A percentile compares a stretch with the other conserved stretches of the same genome.
Conservation (phyloP, 1,284 basidiomycete species). For the Boletus semigastroideus region DNA sequence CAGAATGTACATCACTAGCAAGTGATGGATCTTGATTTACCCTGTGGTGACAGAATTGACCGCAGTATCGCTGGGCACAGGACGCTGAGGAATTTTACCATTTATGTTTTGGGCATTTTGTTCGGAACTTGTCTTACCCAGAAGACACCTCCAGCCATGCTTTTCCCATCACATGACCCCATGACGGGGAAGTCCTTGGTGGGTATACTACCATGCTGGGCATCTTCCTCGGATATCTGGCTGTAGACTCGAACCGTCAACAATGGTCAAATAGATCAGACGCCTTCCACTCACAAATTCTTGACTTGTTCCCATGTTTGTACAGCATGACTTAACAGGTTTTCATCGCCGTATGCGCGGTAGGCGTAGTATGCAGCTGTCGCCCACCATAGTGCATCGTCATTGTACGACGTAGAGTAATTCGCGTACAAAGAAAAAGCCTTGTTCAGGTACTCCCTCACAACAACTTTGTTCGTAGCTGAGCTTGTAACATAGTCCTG, state of each 20-base stretch:
- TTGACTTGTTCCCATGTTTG: slow-evolving; percentile 50
- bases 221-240: slow-evolving; percentile 39
- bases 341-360: slow-evolving; percentile 44
- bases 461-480: not conserved
- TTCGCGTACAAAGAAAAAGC: slow-evolving; percentile 5
- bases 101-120: not conserved
- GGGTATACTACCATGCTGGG: slow-evolving; percentile 36
- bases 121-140: not conserved
- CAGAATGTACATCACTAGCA: not conserved
- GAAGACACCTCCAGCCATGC: not conserved
- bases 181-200: slow-evolving; percentile 41
- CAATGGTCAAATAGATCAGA: not conserved
- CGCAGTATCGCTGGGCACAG: slow-evolving; percentile 37
- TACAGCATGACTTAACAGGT: slow-evolving; percentile 42
- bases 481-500: slow-evolving; percentile 4
- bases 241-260: not conserved
- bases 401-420: slow-evolving; percentile 14
- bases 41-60: slow-evolving; percentile 52
- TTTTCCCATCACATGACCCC: slow-evolving; percentile 43
- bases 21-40: slow-evolving; percentile 24
- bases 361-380: slow-evolving; percentile 49
- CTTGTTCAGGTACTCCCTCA: slow-evolving; percentile 5
- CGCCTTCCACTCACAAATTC: slow-evolving; percentile 37
- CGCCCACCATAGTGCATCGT: slow-evolving; percentile 44
- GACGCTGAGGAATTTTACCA: slow-evolving; percentile 26